Conservation (phyloP, 371 early-diverging fungal species). For the Mortierella sp. region DNA sequence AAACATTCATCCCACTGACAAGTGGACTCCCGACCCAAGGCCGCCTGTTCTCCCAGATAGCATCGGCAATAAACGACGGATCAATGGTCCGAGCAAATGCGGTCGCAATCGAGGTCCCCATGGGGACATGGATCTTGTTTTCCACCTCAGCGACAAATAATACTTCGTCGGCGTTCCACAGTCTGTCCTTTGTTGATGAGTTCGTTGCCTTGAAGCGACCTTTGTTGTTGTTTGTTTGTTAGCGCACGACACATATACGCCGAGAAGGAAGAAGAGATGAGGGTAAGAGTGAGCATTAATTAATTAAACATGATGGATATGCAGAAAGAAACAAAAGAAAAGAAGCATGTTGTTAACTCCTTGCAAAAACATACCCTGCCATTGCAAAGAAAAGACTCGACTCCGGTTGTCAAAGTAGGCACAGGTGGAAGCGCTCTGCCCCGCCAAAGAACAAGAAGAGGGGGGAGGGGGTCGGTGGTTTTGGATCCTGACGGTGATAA, state of each 20-base stretch:
- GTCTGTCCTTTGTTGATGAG: slow-evolving; percentile 13
- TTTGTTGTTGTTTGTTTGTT: not conserved
- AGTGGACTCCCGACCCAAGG: slow-evolving; percentile 53
- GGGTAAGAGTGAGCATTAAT: not conserved
- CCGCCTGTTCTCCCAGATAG: slow-evolving; percentile 20
- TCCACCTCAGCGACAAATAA: slow-evolving; percentile 53
- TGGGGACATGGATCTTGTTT: slow-evolving; percentile 21
- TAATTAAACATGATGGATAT: not conserved
- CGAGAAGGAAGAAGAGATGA: not conserved
- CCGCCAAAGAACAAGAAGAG: not conserved
- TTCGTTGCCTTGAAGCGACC: slow-evolving; percentile 55
- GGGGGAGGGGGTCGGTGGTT: not conserved
- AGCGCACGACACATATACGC: not conserved
- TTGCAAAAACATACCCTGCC: slow-evolving; percentile 28
- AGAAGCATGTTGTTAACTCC: too few relatives aligned
- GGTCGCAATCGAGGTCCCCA: slow-evolving; percentile 37
- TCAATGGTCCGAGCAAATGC: slow-evolving; percentile 40
- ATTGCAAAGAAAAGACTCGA: slow-evolving; percentile 50
- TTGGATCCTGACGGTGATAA: slow-evolving; percentile 39
- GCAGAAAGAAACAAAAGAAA: not conserved
- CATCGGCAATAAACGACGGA: slow-evolving; percentile 48
- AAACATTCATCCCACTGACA: slow-evolving; percentile 48
- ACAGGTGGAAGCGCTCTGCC: slow-evolving; percentile 12
- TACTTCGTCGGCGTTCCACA: slow-evolving; percentile 49
- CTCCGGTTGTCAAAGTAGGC: slow-evolving; percentile 39